Evolutionary conservation across 164 flowering plant genomes (phyloP), one percentile per base, ranked within the genome.

Genomic region (Aristolochia californica): DNA sequence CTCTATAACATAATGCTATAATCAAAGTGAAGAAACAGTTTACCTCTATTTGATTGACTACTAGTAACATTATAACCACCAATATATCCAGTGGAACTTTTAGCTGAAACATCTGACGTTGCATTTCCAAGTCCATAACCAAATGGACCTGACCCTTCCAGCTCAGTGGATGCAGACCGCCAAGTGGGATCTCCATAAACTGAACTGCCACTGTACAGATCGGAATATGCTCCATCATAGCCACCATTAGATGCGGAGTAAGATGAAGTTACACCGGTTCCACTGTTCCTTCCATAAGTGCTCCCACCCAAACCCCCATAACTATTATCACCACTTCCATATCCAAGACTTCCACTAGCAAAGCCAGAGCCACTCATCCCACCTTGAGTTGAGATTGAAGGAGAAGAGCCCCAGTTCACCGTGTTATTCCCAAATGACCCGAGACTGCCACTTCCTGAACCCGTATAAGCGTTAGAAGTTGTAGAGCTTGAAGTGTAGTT

Each of bases 1-100:
- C 10, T 34, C 40, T 34, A 34, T 8, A 4, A 34, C 7, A 34
- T 34, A 34, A 34, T 34, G 4, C 10, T 12, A 34, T 34, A 8
- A 34, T 12, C 4, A 34, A 34, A 34, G 10, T 34, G 40, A 34
- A 34, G 34, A 28, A 7, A 28, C 5, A 3, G 11, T 34, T 34
- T 47, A 85, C 91, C 91, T 85, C 88, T 83, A 76, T 77, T 79
- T 48, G 88, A 25, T 61, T 81, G 85, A 75, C 84, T 77, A 70
- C 69, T 79, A 57, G 79, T 48, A 68, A 76, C 83, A 68, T 61
- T 71, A 63, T 80, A 81, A 69, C 74, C 65, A 45, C 70, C 84
- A 67, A 68, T 63, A 63, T 65, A 83, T 69, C 72, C 80, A 52
- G 72, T 73, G 26, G 89, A 72, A 72, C 55, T 70, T 58, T 71